Percentiles rank a stretch among this genome's conserved stretches.
phyloP scores from a whole-genome alignment of 257 asterid species.

The Solanum neorickii region DNA sequence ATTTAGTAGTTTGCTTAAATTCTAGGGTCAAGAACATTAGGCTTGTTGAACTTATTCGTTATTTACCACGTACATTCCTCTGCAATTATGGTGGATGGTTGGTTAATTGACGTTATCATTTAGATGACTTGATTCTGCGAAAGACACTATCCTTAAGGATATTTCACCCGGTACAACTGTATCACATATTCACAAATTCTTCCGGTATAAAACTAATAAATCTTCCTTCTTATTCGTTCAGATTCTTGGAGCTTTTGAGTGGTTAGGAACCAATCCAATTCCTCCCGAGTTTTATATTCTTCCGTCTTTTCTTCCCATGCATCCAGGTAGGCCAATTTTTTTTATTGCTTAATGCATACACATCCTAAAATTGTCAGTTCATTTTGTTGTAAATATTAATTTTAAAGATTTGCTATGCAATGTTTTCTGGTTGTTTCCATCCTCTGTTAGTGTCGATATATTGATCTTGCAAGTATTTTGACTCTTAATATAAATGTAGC shows the following conservation, averaged over 20 bases:
- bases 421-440: background rate
- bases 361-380: background rate
- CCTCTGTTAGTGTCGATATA: background rate
- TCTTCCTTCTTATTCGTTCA: background rate
- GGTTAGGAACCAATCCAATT: conserved; percentile 72
- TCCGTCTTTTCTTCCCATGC: conserved; percentile 67
- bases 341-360: background rate
- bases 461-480: background rate
- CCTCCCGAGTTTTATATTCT: conserved; percentile 84
- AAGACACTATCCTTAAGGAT: background rate
- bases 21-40: background rate
- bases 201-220: background rate
- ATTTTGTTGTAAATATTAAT: background rate
- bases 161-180: background rate
- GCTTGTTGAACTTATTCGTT: background rate
- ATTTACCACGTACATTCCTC: background rate
- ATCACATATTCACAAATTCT: background rate
- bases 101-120: background rate
- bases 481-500: conserved; percentile 23
- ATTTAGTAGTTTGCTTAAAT: background rate
- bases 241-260: conserved; percentile 57
- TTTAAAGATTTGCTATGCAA: background rate
- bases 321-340: conserved; percentile 34
- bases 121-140: background rate
- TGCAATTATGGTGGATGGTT: background rate